Base-by-base conservation (phyloP, 805 yeast species). In the Lachancea meyersii region DNA sequence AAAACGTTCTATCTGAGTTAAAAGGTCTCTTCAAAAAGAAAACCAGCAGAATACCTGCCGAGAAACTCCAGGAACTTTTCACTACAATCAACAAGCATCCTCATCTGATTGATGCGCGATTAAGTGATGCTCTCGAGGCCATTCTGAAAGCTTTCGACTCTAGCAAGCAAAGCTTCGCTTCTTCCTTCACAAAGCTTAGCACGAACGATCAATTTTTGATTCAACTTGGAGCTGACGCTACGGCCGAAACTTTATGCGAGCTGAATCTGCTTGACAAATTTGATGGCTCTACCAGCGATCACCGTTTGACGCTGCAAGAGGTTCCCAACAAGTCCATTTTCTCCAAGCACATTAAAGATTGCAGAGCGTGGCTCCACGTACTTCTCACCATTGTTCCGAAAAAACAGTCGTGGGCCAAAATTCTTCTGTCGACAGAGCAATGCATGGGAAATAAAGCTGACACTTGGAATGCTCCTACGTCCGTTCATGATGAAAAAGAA, bases 361-460 rank as follows among this genome's bases (percentile, higher is more conserved):
- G 38, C 27, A 46, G 28, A 35, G 16, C 26, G 9, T 46, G 48
- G 48, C 31, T 38, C 10, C 48, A 46, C 13, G 26, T 35, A 3
- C 31, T 42, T 9, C 35, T 31, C 35, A 38, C 20, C 26, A 19
- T 35, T 24, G 36, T 45, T 16, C 23, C 40, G 14, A 38, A 31
- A 31, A 32, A 23, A 22, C 35, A 35, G 6, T 23, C 21, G 6
- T 31, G 35, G 44, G 40, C 32, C n/a, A 35, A 35, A 18, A 21
- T 41, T 21, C 10, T 22, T 5, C 18, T 11, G 21, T 21, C 40
- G 7, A 35, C 40, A 4, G 19, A 35, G 17, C 34, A 27, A 37
- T 41, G 63, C 3, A 60, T 68, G 41, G 69, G 69, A 31, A 61
- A 65, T 38, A 55, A 59, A 2, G 60, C 64, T 41, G 67, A 69